Conservation (phyloP, 257 asterid genomes). For the Solanum chmielewskii region DNA sequence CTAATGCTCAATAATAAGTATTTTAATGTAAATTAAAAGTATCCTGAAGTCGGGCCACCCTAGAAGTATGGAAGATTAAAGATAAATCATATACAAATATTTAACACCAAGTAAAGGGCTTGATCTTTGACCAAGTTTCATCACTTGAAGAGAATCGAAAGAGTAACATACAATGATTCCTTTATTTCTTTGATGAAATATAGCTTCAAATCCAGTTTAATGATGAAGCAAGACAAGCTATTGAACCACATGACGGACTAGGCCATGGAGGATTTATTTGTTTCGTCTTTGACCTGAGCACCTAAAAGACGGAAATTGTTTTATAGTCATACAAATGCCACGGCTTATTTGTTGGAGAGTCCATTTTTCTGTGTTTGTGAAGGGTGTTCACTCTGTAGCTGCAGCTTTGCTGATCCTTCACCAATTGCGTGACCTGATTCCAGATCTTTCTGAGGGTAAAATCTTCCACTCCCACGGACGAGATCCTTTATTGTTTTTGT, state of each 20-base stretch:
- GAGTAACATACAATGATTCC: not conserved
- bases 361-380: constrained; percentile 5
- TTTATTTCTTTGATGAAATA: not conserved
- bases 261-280: not conserved
- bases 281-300: not conserved
- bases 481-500: constrained; percentile 50
- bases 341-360: constrained; percentile 11
- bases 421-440: constrained; percentile 7
- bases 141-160: not conserved
- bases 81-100: too few species aligned
- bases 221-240: not conserved
- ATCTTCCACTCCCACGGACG: constrained; percentile 63
- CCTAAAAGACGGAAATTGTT: not conserved
- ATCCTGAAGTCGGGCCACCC: too few species aligned
- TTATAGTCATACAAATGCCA: constrained; percentile 8
- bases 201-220: not conserved
- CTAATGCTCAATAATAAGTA: not conserved
- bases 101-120: not conserved
- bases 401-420: constrained; percentile 16
- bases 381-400: constrained; percentile 2
- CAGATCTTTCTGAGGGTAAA: constrained; percentile 23
- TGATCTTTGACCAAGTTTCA: not conserved
- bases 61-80: too few species aligned
- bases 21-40: not conserved
- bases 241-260: not conserved